Evolutionary conservation across 805 yeast species (phyloP).

Genomic region (Myxozyma geophila): DNA sequence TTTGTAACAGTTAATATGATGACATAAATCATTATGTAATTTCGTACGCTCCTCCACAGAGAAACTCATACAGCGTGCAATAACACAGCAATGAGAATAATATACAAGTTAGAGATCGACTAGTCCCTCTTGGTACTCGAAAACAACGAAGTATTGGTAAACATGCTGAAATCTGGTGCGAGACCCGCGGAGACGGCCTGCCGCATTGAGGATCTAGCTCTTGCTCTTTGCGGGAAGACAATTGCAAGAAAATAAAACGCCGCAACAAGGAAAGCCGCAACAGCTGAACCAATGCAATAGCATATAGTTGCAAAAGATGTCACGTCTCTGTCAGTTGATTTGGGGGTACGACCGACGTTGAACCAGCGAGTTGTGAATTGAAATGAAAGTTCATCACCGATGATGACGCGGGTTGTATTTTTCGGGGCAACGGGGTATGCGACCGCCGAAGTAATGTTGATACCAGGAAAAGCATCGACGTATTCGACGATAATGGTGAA

Average conservation of each 20-base stretch:
- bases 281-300: constrained; percentile 36
- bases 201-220: constrained; percentile 23
- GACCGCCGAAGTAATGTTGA: constrained; percentile 41
- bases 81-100: constrained; percentile 1
- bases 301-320: constrained; percentile 30
- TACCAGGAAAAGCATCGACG: constrained; percentile 40
- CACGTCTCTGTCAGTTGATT: constrained; percentile 22
- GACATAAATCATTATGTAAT: too few relatives aligned
- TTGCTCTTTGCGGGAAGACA: constrained; percentile 38
- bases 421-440: constrained; percentile 28
- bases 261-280: constrained; percentile 33
- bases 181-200: constrained; percentile 27
- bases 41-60: neutral
- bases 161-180: constrained; percentile 34
- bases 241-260: constrained; percentile 35
- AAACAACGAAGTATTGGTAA: constrained; percentile 7
- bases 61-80: neutral
- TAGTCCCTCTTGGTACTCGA: constrained; percentile 26
- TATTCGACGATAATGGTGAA: constrained; percentile 58
- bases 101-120: neutral
- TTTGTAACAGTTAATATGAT: neutral
- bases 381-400: constrained; percentile 66
- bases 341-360: constrained; percentile 28
- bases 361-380: constrained; percentile 65
- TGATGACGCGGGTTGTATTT: constrained; percentile 56